Conservation (phyloP, 352 stramenopile genomes). For the Thalassiosira exigua region DNA sequence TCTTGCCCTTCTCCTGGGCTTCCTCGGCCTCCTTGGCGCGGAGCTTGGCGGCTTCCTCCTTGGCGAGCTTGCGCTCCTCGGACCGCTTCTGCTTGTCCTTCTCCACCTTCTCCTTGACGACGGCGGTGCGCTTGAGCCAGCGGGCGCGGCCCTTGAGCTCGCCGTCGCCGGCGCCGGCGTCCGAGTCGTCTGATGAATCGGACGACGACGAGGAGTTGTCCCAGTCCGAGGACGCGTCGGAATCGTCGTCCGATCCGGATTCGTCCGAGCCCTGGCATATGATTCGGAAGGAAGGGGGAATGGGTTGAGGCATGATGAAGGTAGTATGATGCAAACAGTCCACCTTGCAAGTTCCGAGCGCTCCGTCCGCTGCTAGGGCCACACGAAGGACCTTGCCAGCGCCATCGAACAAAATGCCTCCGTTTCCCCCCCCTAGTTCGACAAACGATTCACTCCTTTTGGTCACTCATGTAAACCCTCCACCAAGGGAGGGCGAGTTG, state of each 20-base stretch:
- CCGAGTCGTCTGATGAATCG: constrained; percentile 78
- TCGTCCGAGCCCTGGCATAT: constrained; percentile 59
- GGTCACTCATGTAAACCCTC: constrained; percentile 41
- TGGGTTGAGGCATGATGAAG: too few relatives aligned
- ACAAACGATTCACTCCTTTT: too few relatives aligned
- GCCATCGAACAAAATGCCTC: too few relatives aligned
- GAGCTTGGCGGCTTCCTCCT: constrained; percentile 76
- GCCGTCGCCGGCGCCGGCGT: constrained; percentile 81
- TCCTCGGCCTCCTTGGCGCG: constrained; percentile 53
- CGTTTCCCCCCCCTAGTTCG: too few relatives aligned
- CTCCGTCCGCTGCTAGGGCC: too few relatives aligned
- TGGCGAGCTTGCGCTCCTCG: constrained; percentile 65
- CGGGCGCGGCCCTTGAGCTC: constrained; percentile 94
- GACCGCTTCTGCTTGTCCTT: constrained; percentile 78
- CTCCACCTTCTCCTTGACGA: constrained; percentile 77
- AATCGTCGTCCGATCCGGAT: constrained; percentile 62
- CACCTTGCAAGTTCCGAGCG: too few relatives aligned
- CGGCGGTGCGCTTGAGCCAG: constrained; percentile 94
- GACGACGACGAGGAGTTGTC: constrained; percentile 63
- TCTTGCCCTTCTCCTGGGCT: constrained; percentile 44
- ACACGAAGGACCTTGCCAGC: too few relatives aligned
- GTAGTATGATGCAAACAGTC: too few relatives aligned
- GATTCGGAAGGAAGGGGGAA: constrained; percentile 25
- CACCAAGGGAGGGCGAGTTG: constrained; percentile 44
- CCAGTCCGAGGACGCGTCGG: constrained; percentile 53